Conservation (phyloP, 495 filamentous ascomycete genomes). For the Tuber borchii region DNA sequence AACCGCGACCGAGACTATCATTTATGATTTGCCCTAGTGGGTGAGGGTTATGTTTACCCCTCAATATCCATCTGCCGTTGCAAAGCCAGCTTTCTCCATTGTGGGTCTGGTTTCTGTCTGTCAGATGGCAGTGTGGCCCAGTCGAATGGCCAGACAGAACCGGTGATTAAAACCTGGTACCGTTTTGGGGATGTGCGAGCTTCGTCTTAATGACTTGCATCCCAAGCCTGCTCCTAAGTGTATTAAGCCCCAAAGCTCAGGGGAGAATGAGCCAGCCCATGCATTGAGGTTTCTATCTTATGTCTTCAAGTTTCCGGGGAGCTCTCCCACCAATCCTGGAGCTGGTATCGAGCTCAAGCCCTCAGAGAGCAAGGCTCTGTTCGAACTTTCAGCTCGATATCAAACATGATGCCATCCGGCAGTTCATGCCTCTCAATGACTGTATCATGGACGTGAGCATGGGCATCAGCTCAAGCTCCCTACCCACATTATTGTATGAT, state of each 20-base stretch:
- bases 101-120: background rate
- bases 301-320: background rate
- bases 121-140: background rate
- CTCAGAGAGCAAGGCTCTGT: background rate
- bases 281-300: background rate
- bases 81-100: background rate
- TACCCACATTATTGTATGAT: background rate
- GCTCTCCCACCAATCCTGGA: background rate
- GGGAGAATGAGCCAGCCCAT: background rate
- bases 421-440: background rate
- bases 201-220: background rate
- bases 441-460: background rate
- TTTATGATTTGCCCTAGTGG: background rate
- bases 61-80: background rate
- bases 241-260: background rate
- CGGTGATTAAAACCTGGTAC: background rate
- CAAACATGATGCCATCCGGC: constrained; percentile 1
- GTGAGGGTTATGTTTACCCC: background rate
- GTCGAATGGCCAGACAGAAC: background rate
- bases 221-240: background rate
- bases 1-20: background rate
- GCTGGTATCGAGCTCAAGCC: constrained; percentile 1
- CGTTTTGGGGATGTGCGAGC: background rate
- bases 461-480: background rate
- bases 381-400: background rate